Base-by-base conservation (phyloP, 352 stramenopile genomes). In the Phytophthora brassicae region DNA sequence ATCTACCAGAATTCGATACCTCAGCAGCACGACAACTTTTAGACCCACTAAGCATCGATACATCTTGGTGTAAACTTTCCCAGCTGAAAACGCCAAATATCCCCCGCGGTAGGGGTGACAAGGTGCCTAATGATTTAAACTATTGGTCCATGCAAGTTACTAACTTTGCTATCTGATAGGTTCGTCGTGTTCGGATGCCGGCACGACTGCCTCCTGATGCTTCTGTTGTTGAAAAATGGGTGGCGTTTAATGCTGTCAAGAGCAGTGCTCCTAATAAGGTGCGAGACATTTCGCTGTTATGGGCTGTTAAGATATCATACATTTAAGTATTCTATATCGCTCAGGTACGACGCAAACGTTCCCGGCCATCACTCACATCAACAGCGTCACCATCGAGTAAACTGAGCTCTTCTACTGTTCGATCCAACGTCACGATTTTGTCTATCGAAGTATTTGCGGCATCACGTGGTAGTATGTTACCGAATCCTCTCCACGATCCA, bases 361-460 rank as follows among this genome's bases (percentile, higher is more conserved):
- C 22, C 44, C 60, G 49, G 12, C 42, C 56, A n/a, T 66, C 65
- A 33, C 19, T 66, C 22, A 39, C 35, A 19, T 54, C 56, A 33
- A 68, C 53, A 11, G 47, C 44, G 9, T 69, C 65, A 12, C 52
- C 51, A 1, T 72, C 60, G 22, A 67, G n/a, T 38, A 74, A 56
- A 38, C 13, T 57, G 33, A 61, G 44, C 1, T 69, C 70, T 0
- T 68, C 57, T 20, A 55, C 70, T 0, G 68, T 73, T 16, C 64
- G 75, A 20, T 89, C 83, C 4, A 94, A 93, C 59, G 49, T 96
- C 12, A 95, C 87, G 2, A 66, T 91, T 22, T 43, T 96, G 17
- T 93, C 86, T 7, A 57, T 96, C 23, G 88, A 96, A 52, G 56
- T 94, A 8, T 85, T 87, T 64, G 77, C 79, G 0, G 59, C 60